Base-by-base conservation (phyloP, 2,329 filamentous ascomycete species). In the Tolypocladium nubicola region DNA sequence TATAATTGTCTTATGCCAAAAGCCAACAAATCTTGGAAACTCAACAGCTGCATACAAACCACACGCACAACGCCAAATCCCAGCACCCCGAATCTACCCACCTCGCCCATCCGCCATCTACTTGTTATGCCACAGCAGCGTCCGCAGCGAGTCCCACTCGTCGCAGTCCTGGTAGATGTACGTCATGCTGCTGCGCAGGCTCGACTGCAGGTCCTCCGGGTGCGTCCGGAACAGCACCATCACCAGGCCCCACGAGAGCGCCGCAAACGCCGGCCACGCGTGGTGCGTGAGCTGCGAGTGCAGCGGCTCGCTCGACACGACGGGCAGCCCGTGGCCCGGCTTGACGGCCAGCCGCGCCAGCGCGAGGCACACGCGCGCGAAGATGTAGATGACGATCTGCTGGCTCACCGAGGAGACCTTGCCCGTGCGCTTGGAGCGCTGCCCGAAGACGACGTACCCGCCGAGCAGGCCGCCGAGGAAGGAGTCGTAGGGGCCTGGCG, bases 331-430 rank as follows among this genome's bases (percentile, higher is more conserved):
- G 58, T 68, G 67, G 49, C 77, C 77, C 2, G 82, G 82, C 71
- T 90, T 86, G 61, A 97, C 84, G 57, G 89, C 84, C 58, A 97
- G 76, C 67, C 90, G 90, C 38, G 92, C 94, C 30, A 95, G 75
- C 10, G 89, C 90, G 39, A 99, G 82, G 60, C 88, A 81, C 19
- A 97, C 94, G 63, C 94, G 86, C 53, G 94, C 94, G 69, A 97
- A 97, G 61, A 99, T 89, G 77, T 99, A 99, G 66, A 97, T 89
- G 71, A 96, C 91, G 70, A 99, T 99, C 79, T 99, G 93, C 78
- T 97, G 90, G 75, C 87, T 96, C 61, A 97, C 87, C 62, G 84
- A 88, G 60, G 87, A 88, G 67, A 90, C 85, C 70, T 82, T 81
- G 65, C 87, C 87, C 41, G 74, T 76, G 59, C 88, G 86, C 66